These are phyloP conservation scores for Boletus pseudopeckii DNA, from an alignment of 768 basidiomycete genomes.

Conservation along the genomic window DNA sequence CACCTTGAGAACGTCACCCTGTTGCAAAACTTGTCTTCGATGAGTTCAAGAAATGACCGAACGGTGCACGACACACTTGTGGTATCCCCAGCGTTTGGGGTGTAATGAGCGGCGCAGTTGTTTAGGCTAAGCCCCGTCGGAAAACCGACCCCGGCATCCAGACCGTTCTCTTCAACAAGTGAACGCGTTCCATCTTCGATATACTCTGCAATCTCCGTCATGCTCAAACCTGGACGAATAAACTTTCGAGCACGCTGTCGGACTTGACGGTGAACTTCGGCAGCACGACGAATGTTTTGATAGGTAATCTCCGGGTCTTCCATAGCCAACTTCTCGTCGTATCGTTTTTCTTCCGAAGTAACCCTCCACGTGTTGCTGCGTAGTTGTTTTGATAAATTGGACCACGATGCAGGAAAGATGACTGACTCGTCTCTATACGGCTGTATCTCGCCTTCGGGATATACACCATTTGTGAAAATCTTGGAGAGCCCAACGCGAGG, in stretches of 20 bases:
- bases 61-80: conserved; percentile 47
- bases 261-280: conserved; percentile 95
- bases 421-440: conserved; percentile 91
- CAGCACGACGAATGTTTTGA: conserved; percentile 83
- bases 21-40: conserved; percentile 61
- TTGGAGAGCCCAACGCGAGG: conserved; percentile 87
- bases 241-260: conserved; percentile 74
- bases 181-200: conserved; percentile 92
- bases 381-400: neutral
- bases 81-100: conserved; percentile 91
- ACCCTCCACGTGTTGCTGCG: conserved; percentile 83
- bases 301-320: conserved; percentile 86
- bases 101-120: conserved; percentile 94
- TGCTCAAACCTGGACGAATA: conserved; percentile 90
- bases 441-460: conserved; percentile 88
- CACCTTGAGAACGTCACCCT: conserved; percentile 90
- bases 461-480: conserved; percentile 81
- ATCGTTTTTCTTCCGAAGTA: conserved; percentile 87
- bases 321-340: conserved; percentile 71
- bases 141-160: conserved; percentile 88
- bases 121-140: conserved; percentile 95
- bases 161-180: conserved; percentile 85
- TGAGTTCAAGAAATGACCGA: conserved; percentile 6
- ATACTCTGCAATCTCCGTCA: conserved; percentile 90
- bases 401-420: neutral